phyloP scores from a whole-genome alignment of 1,284 basidiomycete genomes.

The Pseudozyma hubeiensis region DNA sequence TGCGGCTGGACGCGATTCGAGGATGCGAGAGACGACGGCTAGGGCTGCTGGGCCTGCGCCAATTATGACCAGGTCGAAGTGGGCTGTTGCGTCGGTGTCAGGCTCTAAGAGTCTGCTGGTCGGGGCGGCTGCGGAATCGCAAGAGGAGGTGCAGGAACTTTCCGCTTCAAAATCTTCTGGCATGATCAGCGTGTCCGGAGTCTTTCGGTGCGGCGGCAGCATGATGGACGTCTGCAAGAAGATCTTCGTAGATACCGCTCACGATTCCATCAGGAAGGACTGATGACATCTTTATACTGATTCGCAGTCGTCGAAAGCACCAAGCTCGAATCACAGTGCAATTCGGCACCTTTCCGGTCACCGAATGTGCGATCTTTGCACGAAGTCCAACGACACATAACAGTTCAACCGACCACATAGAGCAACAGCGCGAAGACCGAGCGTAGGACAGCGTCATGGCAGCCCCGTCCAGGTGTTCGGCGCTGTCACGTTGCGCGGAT shows the following conservation, averaged over 20 bases:
- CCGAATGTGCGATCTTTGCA: not conserved
- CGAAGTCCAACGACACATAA: not conserved
- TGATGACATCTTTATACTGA: not conserved
- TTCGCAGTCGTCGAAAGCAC: not conserved
- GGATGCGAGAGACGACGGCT: slow-evolving; percentile 54
- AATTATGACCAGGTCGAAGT: slow-evolving; percentile 63
- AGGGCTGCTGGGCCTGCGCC: slow-evolving; percentile 60
- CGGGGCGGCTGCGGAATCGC: not conserved
- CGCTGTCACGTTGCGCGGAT: slow-evolving; percentile 23
- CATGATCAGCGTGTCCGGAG: slow-evolving; percentile 29
- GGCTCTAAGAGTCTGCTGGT: slow-evolving; percentile 8
- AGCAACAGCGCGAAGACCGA: not conserved
- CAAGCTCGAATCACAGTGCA: not conserved
- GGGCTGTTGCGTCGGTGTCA: slow-evolving; percentile 16
- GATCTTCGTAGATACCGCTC: not conserved
- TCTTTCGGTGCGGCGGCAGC: slow-evolving; percentile 37
- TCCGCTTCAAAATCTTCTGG: slow-evolving; percentile 12
- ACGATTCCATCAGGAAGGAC: too few relatives aligned
- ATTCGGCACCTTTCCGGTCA: slow-evolving; percentile 26
- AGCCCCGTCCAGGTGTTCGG: not conserved
- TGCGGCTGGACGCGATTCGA: slow-evolving; percentile 60
- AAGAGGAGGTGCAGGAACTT: not conserved
- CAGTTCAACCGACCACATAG: too few relatives aligned
- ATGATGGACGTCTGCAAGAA: not conserved
- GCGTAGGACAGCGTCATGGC: not conserved